Conservation (phyloP, 495 filamentous ascomycete species). For the Aspergillus carlsbadensis region DNA sequence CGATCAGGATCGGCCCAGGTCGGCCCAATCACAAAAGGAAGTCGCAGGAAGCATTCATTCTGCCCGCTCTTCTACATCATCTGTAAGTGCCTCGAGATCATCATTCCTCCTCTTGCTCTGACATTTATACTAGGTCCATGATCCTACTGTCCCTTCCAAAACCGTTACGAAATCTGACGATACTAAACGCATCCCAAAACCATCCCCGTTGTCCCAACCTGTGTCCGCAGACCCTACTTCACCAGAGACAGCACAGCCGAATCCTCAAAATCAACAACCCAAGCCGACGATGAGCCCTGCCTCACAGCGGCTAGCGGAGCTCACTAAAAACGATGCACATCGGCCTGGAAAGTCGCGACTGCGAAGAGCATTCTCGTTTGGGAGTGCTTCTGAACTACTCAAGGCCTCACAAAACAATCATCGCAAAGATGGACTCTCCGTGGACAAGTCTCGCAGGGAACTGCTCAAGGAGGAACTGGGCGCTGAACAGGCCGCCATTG, state of each 20-base stretch:
- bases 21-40: conserved; percentile 57
- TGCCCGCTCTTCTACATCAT: conserved; percentile 51
- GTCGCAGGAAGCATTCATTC: conserved; percentile 57
- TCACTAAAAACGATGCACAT: conserved; percentile 71
- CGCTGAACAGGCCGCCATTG: conserved; percentile 86
- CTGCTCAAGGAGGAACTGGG: conserved; percentile 70
- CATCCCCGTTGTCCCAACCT: conserved; percentile 88
- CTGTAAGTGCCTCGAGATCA: conserved; percentile 44
- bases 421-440: conserved; percentile 48
- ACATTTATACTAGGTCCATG: conserved; percentile 12
- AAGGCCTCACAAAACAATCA: conserved; percentile 60
- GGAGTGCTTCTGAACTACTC: conserved; percentile 88
- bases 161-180: conserved; percentile 62
- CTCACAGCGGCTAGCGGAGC: conserved; percentile 73
- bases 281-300: conserved; percentile 60
- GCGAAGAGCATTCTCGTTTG: conserved; percentile 93
- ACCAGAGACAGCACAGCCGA: conserved; percentile 21
- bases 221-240: conserved; percentile 54
- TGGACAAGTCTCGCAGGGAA: conserved; percentile 69
- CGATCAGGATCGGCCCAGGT: conserved; percentile 43
- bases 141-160: conserved; percentile 55
- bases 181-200: conserved; percentile 66
- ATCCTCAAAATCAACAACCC: conserved; percentile 24
- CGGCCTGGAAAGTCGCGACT: conserved; percentile 83
- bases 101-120: background rate